These are phyloP conservation scores for Fusarium newnesense DNA, from an alignment of 2,329 filamentous ascomycete genomes.

Conservation along the genomic window DNA sequence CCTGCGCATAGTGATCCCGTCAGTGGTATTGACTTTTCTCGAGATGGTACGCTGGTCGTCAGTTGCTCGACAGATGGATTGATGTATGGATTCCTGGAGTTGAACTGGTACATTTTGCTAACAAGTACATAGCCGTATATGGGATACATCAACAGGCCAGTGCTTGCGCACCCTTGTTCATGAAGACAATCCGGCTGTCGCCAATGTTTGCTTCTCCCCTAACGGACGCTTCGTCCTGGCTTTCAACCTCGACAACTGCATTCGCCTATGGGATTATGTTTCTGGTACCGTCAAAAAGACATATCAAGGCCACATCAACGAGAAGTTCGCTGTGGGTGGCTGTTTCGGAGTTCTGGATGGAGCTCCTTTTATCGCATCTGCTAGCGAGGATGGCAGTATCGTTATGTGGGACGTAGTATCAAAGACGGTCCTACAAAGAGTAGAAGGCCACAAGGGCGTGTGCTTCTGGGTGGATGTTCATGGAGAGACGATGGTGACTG, in stretches of 20 bases:
- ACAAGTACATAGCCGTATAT: slow-evolving; percentile 72
- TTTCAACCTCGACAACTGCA: slow-evolving; percentile 88
- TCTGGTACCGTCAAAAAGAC: slow-evolving; percentile 94
- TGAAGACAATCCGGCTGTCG: slow-evolving; percentile 92
- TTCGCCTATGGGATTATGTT: slow-evolving; percentile 95
- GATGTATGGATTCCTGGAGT: slow-evolving; percentile 65
- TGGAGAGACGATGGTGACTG: slow-evolving; percentile 66
- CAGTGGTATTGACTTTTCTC: slow-evolving; percentile 89
- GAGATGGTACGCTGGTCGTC: slow-evolving; percentile 90
- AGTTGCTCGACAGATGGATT: slow-evolving; percentile 92
- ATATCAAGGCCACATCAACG: slow-evolving; percentile 91
- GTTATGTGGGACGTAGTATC: slow-evolving; percentile 90
- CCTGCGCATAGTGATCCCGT: slow-evolving; percentile 97
- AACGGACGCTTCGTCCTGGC: slow-evolving; percentile 95
- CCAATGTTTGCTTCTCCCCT: slow-evolving; percentile 89
- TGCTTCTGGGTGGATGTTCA: slow-evolving; percentile 74
- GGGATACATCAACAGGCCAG: slow-evolving; percentile 95
- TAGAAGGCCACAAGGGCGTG: slow-evolving; percentile 63
- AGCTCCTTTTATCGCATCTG: slow-evolving; percentile 76
- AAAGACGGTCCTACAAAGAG: slow-evolving; percentile 82
- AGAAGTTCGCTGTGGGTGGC: slow-evolving; percentile 84
- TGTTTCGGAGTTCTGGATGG: slow-evolving; percentile 74
- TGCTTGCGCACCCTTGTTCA: slow-evolving; percentile 95
- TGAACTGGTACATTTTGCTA: slow-evolving; percentile 14
- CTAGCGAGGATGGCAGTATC: slow-evolving; percentile 87